Percentiles rank a stretch among this genome's conserved stretches.
These are phyloP conservation scores for Persicaria tinctoria DNA, from an alignment of 148 eudicot genomes.

Conservation along the genomic window DNA sequence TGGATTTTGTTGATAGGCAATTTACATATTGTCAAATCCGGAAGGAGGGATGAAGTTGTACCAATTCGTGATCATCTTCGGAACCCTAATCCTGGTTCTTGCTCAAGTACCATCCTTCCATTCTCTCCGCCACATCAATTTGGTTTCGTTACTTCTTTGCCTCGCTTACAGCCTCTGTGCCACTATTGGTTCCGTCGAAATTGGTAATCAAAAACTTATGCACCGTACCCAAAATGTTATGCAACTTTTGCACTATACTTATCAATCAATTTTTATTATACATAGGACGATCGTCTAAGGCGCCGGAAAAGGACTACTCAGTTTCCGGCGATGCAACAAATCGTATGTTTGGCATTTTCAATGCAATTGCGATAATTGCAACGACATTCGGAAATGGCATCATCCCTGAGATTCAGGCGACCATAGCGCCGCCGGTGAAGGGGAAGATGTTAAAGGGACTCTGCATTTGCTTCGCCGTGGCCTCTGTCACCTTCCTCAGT, in stretches of 20 bases:
- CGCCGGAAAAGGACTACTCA: conserved; percentile 41
- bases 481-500: conserved; percentile 45
- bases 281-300: conserved; percentile 38
- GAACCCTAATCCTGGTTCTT: conserved; percentile 51
- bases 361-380: conserved; percentile 55
- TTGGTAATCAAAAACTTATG: conserved; percentile 34
- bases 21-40: conserved; percentile 44
- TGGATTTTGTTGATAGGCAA: conserved; percentile 27
- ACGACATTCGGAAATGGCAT: conserved; percentile 71
- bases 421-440: conserved; percentile 57
- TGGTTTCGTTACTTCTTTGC: conserved; percentile 54
- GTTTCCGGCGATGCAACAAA: conserved; percentile 24
- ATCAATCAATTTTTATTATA: not conserved
- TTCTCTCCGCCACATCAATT: conserved; percentile 76
- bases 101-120: conserved; percentile 93
- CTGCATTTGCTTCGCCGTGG: conserved; percentile 46
- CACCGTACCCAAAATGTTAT: not conserved
- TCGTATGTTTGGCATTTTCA: conserved; percentile 44
- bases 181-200: conserved; percentile 52
- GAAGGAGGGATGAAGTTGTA: conserved; percentile 56
- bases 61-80: conserved; percentile 61
- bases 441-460: conserved; percentile 83
- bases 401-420: conserved; percentile 78
- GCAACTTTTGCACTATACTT: not conserved
- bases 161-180: conserved; percentile 66